Conservation (phyloP, 495 filamentous ascomycete genomes). For the Penicillium ucsense region DNA sequence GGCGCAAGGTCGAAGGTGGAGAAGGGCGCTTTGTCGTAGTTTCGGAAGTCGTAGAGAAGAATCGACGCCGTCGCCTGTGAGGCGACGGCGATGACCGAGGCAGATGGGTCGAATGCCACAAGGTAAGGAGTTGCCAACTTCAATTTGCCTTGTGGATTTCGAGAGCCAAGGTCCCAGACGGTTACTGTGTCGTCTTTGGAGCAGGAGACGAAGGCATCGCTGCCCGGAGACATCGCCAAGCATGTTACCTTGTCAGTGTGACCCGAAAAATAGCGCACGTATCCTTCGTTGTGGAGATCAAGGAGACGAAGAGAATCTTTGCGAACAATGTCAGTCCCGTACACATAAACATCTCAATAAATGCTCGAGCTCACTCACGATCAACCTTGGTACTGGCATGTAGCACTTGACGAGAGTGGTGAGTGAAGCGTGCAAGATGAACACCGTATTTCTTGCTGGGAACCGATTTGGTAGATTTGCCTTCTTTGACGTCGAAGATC, state of each 20-base stretch:
- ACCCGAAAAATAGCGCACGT: slow-evolving; percentile 88
- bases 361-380: slow-evolving; percentile 18
- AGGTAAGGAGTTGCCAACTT: slow-evolving; percentile 70
- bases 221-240: slow-evolving; percentile 52
- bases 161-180: slow-evolving; percentile 72
- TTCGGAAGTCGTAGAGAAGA: slow-evolving; percentile 85
- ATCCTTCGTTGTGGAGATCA: slow-evolving; percentile 87
- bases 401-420: slow-evolving; percentile 75
- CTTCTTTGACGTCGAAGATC: slow-evolving; percentile 84
- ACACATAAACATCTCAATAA: neutral
- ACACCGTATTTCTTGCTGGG: slow-evolving; percentile 90
- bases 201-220: slow-evolving; percentile 86
- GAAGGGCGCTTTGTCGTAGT: slow-evolving; percentile 86
- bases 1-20: slow-evolving; percentile 68
- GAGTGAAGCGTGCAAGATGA: slow-evolving; percentile 88
- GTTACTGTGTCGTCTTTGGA: slow-evolving; percentile 79
- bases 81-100: slow-evolving; percentile 82
- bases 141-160: slow-evolving; percentile 66
- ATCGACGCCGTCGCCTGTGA: slow-evolving; percentile 66
- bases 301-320: slow-evolving; percentile 80
- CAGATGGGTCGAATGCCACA: slow-evolving; percentile 78
- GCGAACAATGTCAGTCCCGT: neutral
- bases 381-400: slow-evolving; percentile 95
- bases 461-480: slow-evolving; percentile 72
- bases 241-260: slow-evolving; percentile 76